Evolutionary conservation across 768 basidiomycete species (phyloP).

Genomic region (Mycena vitilis): DNA sequence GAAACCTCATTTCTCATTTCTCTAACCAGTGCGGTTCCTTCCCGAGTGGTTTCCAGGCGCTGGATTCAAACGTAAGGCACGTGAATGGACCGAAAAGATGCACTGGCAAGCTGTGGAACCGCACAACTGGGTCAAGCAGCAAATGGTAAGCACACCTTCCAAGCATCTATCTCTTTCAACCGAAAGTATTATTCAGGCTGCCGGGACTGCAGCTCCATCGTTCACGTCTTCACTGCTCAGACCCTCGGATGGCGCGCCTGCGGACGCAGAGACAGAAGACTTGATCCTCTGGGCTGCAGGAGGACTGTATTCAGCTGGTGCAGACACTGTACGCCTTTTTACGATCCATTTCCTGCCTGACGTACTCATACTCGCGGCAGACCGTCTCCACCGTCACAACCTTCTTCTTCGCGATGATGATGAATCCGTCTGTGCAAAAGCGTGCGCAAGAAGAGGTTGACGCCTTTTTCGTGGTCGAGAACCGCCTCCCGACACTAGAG

Average conservation of each 20-base stretch:
- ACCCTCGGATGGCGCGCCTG: not conserved
- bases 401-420: constrained; percentile 37
- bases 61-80: constrained; percentile 44
- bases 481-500: constrained; percentile 30
- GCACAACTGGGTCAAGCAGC: constrained; percentile 27
- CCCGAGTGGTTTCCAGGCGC: constrained; percentile 58
- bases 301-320: constrained; percentile 27
- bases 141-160: constrained; percentile 20
- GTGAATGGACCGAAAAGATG: constrained; percentile 16
- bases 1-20: not conserved
- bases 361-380: not conserved
- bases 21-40: constrained; percentile 35
- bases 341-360: not conserved
- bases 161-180: not conserved
- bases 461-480: constrained; percentile 24
- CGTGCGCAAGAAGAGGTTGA: constrained; percentile 38
- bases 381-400: constrained; percentile 18
- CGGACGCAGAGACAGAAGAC: constrained; percentile 19
- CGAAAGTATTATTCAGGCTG: not conserved
- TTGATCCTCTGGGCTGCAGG: constrained; percentile 28
- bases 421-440: constrained; percentile 33
- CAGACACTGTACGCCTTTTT: constrained; percentile 21
- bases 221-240: constrained; percentile 8
- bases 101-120: constrained; percentile 18
- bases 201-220: constrained; percentile 12